Conservation (phyloP, 306 rosid genomes). For the Amphicarpaea edgeworthii region DNA sequence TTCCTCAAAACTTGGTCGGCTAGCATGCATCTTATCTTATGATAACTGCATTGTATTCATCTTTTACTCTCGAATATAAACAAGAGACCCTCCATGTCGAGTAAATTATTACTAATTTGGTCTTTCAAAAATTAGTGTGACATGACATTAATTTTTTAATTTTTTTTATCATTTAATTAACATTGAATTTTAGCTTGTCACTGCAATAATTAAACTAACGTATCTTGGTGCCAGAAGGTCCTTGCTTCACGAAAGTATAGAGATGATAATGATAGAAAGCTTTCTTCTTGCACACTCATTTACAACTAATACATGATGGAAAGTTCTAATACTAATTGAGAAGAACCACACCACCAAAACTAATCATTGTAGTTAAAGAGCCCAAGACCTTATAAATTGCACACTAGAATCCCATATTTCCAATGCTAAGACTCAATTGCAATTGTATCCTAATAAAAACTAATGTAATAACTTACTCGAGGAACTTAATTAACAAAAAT, state of each 20-base stretch:
- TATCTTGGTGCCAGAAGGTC: too few species aligned
- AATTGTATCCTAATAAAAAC: background rate
- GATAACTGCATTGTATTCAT: background rate
- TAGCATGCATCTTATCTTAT: slow-evolving; percentile 2
- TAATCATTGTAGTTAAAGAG: background rate
- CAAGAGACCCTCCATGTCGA: background rate
- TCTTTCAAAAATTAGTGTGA: background rate
- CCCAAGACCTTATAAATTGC: background rate
- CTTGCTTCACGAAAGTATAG: too few species aligned
- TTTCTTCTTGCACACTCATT: too few species aligned
- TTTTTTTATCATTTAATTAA: background rate
- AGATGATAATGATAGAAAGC: too few species aligned
- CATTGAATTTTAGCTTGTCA: background rate
- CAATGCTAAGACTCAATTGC: background rate
- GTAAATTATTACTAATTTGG: background rate
- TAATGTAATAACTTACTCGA: background rate
- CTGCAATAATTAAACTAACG: background rate
- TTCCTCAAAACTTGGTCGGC: slow-evolving; percentile 2
- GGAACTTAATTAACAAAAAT: background rate
- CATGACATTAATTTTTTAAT: background rate
- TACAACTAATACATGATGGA: background rate
- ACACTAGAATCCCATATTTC: background rate
- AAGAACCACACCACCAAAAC: too few species aligned
- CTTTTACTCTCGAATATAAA: background rate
- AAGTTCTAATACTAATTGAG: background rate